phyloP scores from a whole-genome alignment of 805 yeast genomes.

The Saturnispora bothae region DNA sequence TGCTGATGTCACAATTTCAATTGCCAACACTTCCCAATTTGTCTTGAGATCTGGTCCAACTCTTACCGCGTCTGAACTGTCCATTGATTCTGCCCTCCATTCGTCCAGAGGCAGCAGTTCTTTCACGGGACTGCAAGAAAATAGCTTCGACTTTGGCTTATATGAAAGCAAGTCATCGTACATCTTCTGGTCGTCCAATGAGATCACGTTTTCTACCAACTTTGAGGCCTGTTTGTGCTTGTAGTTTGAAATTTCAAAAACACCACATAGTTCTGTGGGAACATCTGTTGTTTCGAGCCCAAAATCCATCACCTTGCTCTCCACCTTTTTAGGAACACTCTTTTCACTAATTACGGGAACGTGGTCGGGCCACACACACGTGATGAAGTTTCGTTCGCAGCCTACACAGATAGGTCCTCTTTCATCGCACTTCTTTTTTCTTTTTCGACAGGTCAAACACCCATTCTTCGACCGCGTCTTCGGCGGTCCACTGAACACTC shows the following conservation, averaged over 20 bases:
- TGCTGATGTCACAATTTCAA: conserved; percentile 30
- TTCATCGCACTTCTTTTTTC: conserved; percentile 31
- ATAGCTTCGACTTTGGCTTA: conserved; percentile 18
- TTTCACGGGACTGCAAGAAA: background rate
- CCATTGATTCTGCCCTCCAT: background rate
- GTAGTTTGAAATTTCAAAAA: conserved; percentile 19
- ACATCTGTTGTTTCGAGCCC: conserved; percentile 40
- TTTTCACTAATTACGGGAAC: conserved; percentile 2
- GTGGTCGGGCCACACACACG: conserved; percentile 28
- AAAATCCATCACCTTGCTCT: background rate
- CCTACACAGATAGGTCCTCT: conserved; percentile 25
- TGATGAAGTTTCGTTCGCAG: conserved; percentile 25
- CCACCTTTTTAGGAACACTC: background rate
- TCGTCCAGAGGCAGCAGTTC: background rate
- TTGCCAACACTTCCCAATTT: conserved; percentile 33
- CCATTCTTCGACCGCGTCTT: conserved; percentile 26
- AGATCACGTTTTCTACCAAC: conserved; percentile 2
- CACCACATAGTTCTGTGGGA: conserved; percentile 22
- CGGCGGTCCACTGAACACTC: conserved; percentile 8
- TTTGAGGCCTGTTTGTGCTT: conserved; percentile 10
- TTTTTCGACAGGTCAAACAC: conserved; percentile 29
- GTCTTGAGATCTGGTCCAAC: background rate
- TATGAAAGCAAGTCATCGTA: conserved; percentile 20
- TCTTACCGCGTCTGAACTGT: background rate
- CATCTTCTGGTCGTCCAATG: background rate